Conservation (phyloP, 345 rosid species). For the Leavenworthia alabamica region DNA sequence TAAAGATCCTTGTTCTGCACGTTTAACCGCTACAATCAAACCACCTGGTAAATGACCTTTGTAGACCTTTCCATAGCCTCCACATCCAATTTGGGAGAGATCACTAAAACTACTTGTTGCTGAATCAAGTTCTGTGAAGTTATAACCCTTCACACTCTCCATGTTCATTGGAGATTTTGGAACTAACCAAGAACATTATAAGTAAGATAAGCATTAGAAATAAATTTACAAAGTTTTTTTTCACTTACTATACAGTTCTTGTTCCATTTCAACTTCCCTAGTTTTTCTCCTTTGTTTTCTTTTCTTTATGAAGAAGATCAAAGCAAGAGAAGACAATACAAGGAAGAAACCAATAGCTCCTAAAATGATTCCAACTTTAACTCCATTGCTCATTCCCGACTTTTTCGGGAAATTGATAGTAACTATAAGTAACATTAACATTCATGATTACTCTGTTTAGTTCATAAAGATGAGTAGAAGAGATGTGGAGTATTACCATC, state of each 20-base stretch:
- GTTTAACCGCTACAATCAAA: constrained; percentile 45
- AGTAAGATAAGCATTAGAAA: neutral
- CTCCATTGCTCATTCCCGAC: constrained; percentile 30
- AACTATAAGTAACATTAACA: constrained; percentile 5
- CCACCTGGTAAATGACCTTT: constrained; percentile 43
- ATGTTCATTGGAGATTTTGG: constrained; percentile 32
- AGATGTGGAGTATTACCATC: constrained; percentile 27
- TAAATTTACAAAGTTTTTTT: no score
- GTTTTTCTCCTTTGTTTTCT: constrained; percentile 4
- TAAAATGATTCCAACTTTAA: constrained; percentile 20
- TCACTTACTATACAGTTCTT: constrained; percentile 20
- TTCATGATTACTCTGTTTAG: neutral
- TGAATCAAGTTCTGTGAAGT: constrained; percentile 35
- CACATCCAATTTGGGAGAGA: constrained; percentile 37
- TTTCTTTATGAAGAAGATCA: constrained; percentile 12
- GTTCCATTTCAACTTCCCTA: neutral
- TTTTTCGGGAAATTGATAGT: neutral
- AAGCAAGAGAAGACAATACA: constrained; percentile 8
- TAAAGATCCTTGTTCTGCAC: constrained; percentile 40
- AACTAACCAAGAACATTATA: constrained; percentile 9
- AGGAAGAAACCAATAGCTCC: constrained; percentile 20
- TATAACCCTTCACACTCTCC: constrained; percentile 39
- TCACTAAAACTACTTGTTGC: constrained; percentile 38
- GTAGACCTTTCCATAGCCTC: constrained; percentile 56
- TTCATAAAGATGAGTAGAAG: neutral